Evolutionary conservation across 345 rosid genomes (phyloP).

Genomic region (Lepidium sativum): DNA sequence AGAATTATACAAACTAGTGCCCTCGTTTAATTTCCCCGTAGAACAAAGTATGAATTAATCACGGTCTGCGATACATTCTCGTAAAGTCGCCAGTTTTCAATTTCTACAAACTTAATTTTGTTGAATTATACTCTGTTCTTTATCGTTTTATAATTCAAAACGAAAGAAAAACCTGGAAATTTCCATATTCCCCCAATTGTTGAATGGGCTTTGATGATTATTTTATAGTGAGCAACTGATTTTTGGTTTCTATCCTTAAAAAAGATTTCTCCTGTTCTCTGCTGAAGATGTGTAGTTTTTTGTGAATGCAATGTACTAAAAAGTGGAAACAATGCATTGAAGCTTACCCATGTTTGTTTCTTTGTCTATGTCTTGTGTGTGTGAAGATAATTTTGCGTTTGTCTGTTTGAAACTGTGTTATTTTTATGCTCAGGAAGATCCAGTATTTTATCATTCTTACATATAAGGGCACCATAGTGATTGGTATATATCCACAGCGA

Average conservation of each 20-base stretch:
- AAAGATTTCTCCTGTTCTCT: not conserved
- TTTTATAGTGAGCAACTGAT: not conserved
- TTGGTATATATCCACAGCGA: not conserved
- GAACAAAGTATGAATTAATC: not conserved
- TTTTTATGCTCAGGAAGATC: slow-evolving; percentile 4
- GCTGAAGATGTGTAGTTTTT: not conserved
- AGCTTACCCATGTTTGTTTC: slow-evolving; percentile 1
- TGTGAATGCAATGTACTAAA: not conserved
- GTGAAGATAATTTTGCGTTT: not conserved
- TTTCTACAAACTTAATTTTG: not conserved
- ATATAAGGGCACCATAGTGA: not conserved
- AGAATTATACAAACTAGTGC: no score
- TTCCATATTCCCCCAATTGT: not conserved
- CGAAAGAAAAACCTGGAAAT: not conserved
- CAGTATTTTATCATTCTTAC: not conserved
- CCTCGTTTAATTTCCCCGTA: no score
- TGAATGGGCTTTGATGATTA: not conserved
- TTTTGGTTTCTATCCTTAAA: not conserved
- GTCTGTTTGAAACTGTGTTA: not conserved
- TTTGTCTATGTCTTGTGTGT: not conserved
- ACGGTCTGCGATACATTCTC: not conserved
- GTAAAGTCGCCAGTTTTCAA: not conserved
- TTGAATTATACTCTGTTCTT: slow-evolving; percentile 2
- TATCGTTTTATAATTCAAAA: not conserved
- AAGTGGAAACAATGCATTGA: not conserved